Conservation (phyloP, 331 rosid species). For the Quercus tomentella region DNA sequence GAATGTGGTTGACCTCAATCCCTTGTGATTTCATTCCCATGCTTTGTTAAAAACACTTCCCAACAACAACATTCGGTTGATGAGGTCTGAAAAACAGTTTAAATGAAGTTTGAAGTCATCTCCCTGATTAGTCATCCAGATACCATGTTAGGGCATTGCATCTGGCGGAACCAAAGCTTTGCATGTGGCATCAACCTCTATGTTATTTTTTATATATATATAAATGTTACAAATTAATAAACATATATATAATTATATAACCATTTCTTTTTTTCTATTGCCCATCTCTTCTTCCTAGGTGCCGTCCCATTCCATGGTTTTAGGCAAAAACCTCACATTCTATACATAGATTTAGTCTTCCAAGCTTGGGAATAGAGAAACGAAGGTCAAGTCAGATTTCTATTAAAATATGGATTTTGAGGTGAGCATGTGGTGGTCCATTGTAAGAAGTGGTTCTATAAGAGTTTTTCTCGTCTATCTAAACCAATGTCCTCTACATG, state of each 20-base stretch:
- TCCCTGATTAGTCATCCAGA: constrained; percentile 5
- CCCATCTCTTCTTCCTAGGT: constrained; percentile 50
- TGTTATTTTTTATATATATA: constrained; percentile 1
- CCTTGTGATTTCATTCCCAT: constrained; percentile 13
- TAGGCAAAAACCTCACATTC: constrained; percentile 38
- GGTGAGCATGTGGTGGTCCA: constrained; percentile 27
- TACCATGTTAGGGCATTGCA: constrained; percentile 52
- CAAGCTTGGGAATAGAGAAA: neutral
- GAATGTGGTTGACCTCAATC: constrained; percentile 23
- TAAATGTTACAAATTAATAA: neutral
- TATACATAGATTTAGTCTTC: constrained; percentile 19
- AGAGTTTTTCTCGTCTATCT: constrained; percentile 6
- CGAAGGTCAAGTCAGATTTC: neutral
- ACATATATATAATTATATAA: neutral
- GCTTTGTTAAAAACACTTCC: constrained; percentile 13
- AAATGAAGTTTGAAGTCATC: constrained; percentile 26
- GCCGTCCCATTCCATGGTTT: constrained; percentile 48
- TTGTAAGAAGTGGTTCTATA: constrained; percentile 5
- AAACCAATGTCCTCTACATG: neutral
- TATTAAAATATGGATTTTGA: neutral
- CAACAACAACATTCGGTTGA: constrained; percentile 30
- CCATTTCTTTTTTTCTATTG: neutral
- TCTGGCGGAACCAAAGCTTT: constrained; percentile 47
- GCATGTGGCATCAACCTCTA: constrained; percentile 46
- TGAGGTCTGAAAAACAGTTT: constrained; percentile 32